Conservation (phyloP, 2,329 filamentous ascomycete genomes). For the Nannizziopsis arthrosporioides region DNA sequence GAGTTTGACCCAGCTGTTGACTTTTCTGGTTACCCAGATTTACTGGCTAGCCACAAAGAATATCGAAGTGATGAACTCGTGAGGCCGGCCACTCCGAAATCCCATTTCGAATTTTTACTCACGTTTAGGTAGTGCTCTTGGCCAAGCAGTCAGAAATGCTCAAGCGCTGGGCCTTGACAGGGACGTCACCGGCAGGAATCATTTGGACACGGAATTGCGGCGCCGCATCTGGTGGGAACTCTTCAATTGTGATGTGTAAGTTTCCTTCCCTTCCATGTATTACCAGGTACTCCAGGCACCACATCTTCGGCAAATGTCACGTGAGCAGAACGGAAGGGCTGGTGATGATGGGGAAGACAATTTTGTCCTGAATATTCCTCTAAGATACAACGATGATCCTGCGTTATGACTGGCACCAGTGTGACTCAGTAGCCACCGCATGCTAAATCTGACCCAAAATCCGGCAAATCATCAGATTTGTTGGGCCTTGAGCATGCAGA, state of each 20-base stretch:
- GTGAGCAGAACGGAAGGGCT: too few relatives aligned
- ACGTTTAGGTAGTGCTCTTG: conserved; percentile 15
- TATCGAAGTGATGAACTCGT: conserved; percentile 26
- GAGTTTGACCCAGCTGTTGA: conserved; percentile 21
- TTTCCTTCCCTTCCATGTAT: background rate
- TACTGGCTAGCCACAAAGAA: conserved; percentile 27
- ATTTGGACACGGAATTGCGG: conserved; percentile 18
- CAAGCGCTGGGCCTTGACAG: conserved; percentile 20
- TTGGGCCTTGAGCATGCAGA: too few relatives aligned
- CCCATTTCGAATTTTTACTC: background rate
- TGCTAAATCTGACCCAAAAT: too few relatives aligned
- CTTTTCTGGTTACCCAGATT: conserved; percentile 22
- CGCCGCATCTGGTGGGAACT: conserved; percentile 22
- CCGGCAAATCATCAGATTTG: too few relatives aligned
- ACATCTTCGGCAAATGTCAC: too few relatives aligned
- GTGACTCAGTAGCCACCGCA: too few relatives aligned
- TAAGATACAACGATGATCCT: too few relatives aligned
- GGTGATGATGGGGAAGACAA: too few relatives aligned
- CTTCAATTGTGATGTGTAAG: conserved; percentile 19
- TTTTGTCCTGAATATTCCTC: too few relatives aligned
- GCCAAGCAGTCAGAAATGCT: conserved; percentile 19
- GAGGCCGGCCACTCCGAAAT: conserved; percentile 8
- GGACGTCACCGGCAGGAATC: conserved; percentile 14
- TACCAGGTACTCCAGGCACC: too few relatives aligned
- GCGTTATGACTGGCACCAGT: too few relatives aligned